Evolutionary conservation across 2,329 filamentous ascomycete genomes (phyloP).

Genomic region (Hymenoscyphus fraxineus): DNA sequence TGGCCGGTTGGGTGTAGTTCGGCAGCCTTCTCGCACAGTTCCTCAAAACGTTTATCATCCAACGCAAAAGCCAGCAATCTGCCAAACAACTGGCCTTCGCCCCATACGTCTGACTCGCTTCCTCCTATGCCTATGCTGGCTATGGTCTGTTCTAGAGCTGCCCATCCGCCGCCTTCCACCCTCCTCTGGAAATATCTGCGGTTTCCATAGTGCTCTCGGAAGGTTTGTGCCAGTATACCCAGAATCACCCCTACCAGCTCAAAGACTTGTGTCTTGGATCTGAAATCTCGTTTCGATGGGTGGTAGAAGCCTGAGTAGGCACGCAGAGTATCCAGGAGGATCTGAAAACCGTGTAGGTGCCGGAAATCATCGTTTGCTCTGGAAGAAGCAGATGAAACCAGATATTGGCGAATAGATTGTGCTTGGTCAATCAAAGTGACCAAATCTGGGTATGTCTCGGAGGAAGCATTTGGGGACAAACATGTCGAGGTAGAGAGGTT

Average conservation of each 20-base stretch:
- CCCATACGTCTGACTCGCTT: slow-evolving; percentile 64
- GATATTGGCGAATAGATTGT: slow-evolving; percentile 31
- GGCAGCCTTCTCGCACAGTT: slow-evolving; percentile 55
- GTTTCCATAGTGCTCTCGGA: slow-evolving; percentile 81
- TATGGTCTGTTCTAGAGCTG: slow-evolving; percentile 68
- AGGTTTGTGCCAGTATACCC: slow-evolving; percentile 59
- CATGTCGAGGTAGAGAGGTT: slow-evolving; percentile 36
- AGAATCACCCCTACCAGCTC: slow-evolving; percentile 68
- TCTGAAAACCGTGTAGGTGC: slow-evolving; percentile 73
- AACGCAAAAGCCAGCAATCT: slow-evolving; percentile 77
- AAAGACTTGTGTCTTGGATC: slow-evolving; percentile 64
- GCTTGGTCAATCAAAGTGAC: slow-evolving; percentile 31
- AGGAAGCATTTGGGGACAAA: slow-evolving; percentile 11
- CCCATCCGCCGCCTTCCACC: slow-evolving; percentile 75
- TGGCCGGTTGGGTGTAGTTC: slow-evolving; percentile 35
- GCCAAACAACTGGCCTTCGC: slow-evolving; percentile 72
- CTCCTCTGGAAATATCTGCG: slow-evolving; percentile 77
- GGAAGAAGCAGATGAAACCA: slow-evolving; percentile 43
- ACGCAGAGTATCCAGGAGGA: slow-evolving; percentile 64
- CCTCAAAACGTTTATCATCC: slow-evolving; percentile 70
- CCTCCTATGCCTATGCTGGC: slow-evolving; percentile 62
- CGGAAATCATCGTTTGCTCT: slow-evolving; percentile 76
- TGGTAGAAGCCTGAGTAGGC: slow-evolving; percentile 74
- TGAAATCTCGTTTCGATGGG: slow-evolving; percentile 54
- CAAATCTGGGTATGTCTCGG: slow-evolving; percentile 33